Evolutionary conservation across 2,329 filamentous ascomycete species (phyloP).

Genomic region (Ophiostoma montium): DNA sequence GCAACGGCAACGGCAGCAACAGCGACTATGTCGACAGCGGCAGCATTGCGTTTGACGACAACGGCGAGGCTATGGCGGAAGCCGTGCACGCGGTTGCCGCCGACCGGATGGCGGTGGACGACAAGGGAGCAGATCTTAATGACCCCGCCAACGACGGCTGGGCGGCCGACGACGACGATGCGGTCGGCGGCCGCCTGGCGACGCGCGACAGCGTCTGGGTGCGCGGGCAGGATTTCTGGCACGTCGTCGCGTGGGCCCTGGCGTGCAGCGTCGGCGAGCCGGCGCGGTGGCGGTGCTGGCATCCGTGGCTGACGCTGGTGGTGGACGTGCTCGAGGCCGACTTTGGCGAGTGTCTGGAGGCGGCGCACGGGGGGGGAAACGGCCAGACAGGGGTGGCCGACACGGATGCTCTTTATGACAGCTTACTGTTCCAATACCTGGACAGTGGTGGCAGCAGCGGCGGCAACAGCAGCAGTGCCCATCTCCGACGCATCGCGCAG

Average conservation of each 20-base stretch:
- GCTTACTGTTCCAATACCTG: conserved; percentile 49
- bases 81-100: neutral
- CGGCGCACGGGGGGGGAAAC: conserved; percentile 23
- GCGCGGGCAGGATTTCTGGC: conserved; percentile 79
- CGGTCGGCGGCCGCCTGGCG: conserved; percentile 45
- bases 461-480: conserved; percentile 30
- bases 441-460: conserved; percentile 25
- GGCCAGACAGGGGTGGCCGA: conserved; percentile 10
- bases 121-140: too few species aligned
- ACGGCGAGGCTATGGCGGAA: neutral
- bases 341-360: conserved; percentile 41
- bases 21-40: conserved; percentile 11
- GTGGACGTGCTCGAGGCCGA: conserved; percentile 64
- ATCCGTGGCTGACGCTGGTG: conserved; percentile 65
- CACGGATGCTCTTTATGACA: conserved; percentile 27
- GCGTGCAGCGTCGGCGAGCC: conserved; percentile 68
- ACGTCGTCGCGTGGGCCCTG: conserved; percentile 79
- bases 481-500: conserved; percentile 42
- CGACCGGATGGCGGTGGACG: neutral
- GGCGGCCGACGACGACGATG: conserved; percentile 33
- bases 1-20: too few species aligned
- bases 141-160: conserved; percentile 15
- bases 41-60: conserved; percentile 2
- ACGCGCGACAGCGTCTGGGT: conserved; percentile 55
- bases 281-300: conserved; percentile 70